Base-by-base conservation (phyloP, 306 rosid species). In the Malus sieversii region DNA sequence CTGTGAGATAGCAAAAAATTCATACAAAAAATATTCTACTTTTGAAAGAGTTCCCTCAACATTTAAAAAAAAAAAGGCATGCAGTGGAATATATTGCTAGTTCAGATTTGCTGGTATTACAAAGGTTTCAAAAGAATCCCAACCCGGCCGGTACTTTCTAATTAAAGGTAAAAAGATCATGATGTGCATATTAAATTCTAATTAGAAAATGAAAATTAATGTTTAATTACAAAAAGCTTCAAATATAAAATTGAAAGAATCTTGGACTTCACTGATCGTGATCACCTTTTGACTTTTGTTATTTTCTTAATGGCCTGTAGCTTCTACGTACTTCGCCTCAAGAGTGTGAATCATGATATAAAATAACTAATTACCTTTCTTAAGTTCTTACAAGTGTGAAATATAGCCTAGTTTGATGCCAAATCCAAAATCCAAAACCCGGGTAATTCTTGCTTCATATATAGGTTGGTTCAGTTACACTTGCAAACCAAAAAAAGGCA, bases 221-320 rank as follows among this genome's bases (percentile, higher is more conserved):
- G 11, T 67, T 45, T 45, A 1, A 12, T 76, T 8, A 44, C 70
- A 57, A 44, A 66, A 63, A 61, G 61, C 18, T 19, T 25, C 59
- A 45, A 19, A 33, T 25, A 48, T 38, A 70, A 63, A 81, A 51
- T 16, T 55, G 1, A 20, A 30, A 27, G 68, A 81, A 81, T 77
- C 78, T 59, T 48, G 19, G 66, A 75, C 74, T 75, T 81, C 71
- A 53, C 57, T 75, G 58, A 1, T 18, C n/a, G 19, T 16, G 20
- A 48, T 52, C 19, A 15, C 62, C 68, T 40, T 64, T 70, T 64
- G 10, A 44, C 23, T 18, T 5, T 22, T 20, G 55, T 14, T 74
- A 0, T 35, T 35, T 22, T 55, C 68, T 57, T 22, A 46, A 35
- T n/a, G 46, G 51, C 29, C 7, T 46, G 58, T 23, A 66, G 32